phyloP scores from a whole-genome alignment of 2,329 filamentous ascomycete genomes.

The Clarireedia monteithiana region DNA sequence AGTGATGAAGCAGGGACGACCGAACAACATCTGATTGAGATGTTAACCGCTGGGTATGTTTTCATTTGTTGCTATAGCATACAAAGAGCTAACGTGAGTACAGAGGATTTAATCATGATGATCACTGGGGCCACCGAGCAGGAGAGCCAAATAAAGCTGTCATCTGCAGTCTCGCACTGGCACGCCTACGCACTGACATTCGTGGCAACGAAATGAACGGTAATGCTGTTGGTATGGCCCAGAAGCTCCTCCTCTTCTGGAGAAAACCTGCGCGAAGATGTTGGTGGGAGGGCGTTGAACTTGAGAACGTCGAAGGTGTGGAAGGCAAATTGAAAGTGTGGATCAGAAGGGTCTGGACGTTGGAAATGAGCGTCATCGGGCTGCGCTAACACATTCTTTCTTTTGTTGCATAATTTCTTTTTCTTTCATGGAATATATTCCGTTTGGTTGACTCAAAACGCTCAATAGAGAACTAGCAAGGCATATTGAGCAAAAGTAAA shows the following conservation, averaged over 20 bases:
- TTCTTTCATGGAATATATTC: slow-evolving; percentile 6
- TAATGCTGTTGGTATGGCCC: slow-evolving; percentile 91
- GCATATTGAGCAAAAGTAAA: neutral
- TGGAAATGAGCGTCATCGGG: slow-evolving; percentile 95
- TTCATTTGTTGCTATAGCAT: neutral
- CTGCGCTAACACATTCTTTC: slow-evolving; percentile 41
- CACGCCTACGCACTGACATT: slow-evolving; percentile 86
- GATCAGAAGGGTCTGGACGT: slow-evolving; percentile 96
- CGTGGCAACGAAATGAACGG: slow-evolving; percentile 67
- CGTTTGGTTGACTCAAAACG: neutral
- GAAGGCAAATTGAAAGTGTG: slow-evolving; percentile 92
- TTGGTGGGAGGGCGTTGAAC: slow-evolving; percentile 98
- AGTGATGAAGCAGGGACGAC: slow-evolving; percentile 95
- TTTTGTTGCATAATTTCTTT: slow-evolving; percentile 8
- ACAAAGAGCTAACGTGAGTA: neutral
- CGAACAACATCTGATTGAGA: slow-evolving; percentile 97
- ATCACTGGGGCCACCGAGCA: slow-evolving; percentile 93
- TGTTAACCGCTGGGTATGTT: slow-evolving; percentile 92
- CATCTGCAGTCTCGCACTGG: slow-evolving; percentile 91
- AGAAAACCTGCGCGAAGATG: slow-evolving; percentile 91
- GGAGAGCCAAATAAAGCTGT: slow-evolving; percentile 97
- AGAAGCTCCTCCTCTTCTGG: slow-evolving; percentile 97
- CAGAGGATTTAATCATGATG: slow-evolving; percentile 94
- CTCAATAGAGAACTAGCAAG: neutral
- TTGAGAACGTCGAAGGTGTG: slow-evolving; percentile 82